Percentiles rank a stretch among this genome's conserved stretches.
Evolutionary conservation across 345 rosid species (phyloP).

Genomic region (Rhodomyrtus tomentosa): DNA sequence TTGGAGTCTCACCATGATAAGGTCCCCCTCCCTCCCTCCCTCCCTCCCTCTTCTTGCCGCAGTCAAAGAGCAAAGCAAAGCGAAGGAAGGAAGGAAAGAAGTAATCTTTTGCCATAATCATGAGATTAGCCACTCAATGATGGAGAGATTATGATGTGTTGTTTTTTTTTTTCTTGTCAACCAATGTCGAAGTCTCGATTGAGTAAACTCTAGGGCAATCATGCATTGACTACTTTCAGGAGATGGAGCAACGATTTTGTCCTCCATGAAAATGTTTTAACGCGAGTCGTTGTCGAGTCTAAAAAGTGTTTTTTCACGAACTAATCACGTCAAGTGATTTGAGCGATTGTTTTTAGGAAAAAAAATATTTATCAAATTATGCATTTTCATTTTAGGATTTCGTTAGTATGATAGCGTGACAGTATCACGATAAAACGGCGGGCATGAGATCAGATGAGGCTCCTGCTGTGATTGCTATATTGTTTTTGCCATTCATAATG

Average conservation of each 20-base stretch:
- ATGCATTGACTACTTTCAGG: not conserved
- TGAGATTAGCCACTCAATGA: not conserved
- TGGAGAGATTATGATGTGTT: not conserved
- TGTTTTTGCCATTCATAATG: no score
- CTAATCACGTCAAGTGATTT: not conserved
- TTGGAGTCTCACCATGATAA: not conserved
- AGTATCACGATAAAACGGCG: no score
- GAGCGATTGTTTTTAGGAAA: not conserved
- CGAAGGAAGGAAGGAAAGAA: not conserved
- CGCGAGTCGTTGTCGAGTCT: accelerated
- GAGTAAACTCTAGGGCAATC: not conserved
- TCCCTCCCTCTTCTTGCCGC: not conserved
- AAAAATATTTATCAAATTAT: not conserved
- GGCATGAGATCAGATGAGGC: no score
- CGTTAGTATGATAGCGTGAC: no score
- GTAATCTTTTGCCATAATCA: not conserved
- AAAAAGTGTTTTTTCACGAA: not conserved
- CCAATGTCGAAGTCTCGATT: not conserved
- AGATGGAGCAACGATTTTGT: not conserved
- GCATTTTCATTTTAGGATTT: not conserved
- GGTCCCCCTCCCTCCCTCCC: not conserved
- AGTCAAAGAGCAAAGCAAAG: no score
- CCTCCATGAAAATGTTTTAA: not conserved
- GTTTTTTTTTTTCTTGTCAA: no score
- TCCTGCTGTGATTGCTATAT: no score